Conservation (phyloP, 2,329 filamentous ascomycete genomes). For the Fusarium temperatum region DNA sequence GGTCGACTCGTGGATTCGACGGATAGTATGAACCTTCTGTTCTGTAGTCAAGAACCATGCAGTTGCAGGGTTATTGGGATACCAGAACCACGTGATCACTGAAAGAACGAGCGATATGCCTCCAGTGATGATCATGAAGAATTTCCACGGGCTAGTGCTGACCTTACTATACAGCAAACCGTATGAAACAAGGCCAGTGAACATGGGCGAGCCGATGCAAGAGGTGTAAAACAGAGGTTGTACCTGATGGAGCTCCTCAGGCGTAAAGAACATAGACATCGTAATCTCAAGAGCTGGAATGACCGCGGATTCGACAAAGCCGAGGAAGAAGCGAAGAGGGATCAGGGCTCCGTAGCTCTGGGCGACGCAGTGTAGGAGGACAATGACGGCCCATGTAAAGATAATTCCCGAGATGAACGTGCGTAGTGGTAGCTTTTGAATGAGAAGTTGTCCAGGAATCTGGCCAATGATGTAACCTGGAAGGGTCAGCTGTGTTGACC, state of each 20-base stretch:
- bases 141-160: neutral
- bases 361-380: neutral
- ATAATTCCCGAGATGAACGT: neutral
- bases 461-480: neutral
- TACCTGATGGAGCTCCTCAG: neutral
- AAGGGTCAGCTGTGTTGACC: neutral
- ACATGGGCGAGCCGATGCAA: neutral
- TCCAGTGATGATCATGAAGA: neutral
- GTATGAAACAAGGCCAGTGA: neutral
- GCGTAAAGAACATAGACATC: neutral
- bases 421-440: neutral
- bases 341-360: neutral
- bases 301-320: neutral
- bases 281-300: neutral
- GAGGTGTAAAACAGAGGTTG: neutral
- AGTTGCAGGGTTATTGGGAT: neutral
- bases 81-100: neutral
- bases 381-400: neutral
- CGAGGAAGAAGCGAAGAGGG: neutral
- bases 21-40: neutral
- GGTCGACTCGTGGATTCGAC: neutral
- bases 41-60: slow-evolving; percentile 1
- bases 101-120: neutral
- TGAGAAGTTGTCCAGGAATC: neutral
- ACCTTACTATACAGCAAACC: neutral